phyloP scores from a whole-genome alignment of 805 yeast species.

The Candida piceae region DNA sequence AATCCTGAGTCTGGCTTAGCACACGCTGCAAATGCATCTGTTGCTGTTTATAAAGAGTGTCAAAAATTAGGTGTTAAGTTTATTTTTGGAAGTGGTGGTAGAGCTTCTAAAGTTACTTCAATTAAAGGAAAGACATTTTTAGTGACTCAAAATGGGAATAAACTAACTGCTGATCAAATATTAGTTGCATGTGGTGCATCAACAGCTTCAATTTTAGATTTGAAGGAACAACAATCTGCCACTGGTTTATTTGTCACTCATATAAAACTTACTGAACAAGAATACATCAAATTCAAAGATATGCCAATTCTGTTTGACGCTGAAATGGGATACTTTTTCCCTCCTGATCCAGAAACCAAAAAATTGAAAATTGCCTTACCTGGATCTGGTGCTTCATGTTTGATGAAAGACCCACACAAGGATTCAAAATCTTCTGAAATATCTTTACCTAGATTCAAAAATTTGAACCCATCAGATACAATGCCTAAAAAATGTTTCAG shows the following conservation, averaged over 20 bases:
- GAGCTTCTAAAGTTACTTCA: slow-evolving; percentile 15
- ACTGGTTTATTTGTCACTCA: slow-evolving; percentile 37
- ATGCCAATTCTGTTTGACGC: slow-evolving; percentile 42
- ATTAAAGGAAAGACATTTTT: slow-evolving; percentile 16
- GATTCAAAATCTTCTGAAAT: slow-evolving; percentile 8
- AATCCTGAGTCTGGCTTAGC: slow-evolving; percentile 42
- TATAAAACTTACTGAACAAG: slow-evolving; percentile 32
- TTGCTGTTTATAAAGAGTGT: slow-evolving; percentile 28
- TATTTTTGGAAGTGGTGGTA: slow-evolving; percentile 29
- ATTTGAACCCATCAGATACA: slow-evolving; percentile 30
- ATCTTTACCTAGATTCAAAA: slow-evolving; percentile 36
- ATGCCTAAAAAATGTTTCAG: slow-evolving; percentile 31
- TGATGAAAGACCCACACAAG: slow-evolving; percentile 17
- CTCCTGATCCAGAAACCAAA: slow-evolving; percentile 39
- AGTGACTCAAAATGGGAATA: slow-evolving; percentile 23
- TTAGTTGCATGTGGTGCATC: slow-evolving; percentile 37
- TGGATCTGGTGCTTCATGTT: slow-evolving; percentile 29
- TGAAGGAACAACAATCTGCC: slow-evolving; percentile 31
- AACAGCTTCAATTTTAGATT: slow-evolving; percentile 32
- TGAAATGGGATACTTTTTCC: slow-evolving; percentile 44
- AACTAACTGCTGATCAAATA: slow-evolving; percentile 31
- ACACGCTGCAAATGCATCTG: slow-evolving; percentile 36
- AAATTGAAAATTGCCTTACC: slow-evolving; percentile 37
- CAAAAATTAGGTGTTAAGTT: slow-evolving; percentile 31
- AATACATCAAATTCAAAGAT: slow-evolving; percentile 31